phyloP scores from a whole-genome alignment of 2,329 filamentous ascomycete species.

The Penicillium frequentans region DNA sequence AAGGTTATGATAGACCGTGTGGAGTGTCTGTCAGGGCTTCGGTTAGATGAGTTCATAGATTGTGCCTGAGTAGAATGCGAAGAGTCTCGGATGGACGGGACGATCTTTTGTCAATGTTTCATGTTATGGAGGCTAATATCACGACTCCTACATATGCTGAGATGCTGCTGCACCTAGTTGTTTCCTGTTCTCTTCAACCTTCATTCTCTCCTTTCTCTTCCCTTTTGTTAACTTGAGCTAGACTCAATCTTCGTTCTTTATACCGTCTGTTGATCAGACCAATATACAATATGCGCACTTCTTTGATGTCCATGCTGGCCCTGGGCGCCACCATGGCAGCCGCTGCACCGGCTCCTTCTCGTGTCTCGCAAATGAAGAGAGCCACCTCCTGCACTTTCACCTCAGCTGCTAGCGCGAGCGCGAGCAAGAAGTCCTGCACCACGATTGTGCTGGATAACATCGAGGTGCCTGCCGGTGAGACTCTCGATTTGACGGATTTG shows the following conservation, averaged over 20 bases:
- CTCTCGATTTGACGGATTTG: constrained; percentile 13
- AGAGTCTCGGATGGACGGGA: neutral
- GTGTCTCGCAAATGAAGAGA: constrained; percentile 23
- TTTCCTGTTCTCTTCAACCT: neutral
- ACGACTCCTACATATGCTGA: neutral
- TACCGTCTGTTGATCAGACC: constrained; percentile 24
- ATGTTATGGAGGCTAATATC: neutral
- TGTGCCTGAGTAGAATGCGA: neutral
- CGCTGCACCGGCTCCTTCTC: constrained; percentile 24
- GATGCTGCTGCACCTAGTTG: neutral
- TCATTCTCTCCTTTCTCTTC: neutral
- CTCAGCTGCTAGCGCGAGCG: constrained; percentile 49
- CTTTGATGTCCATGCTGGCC: constrained; percentile 18
- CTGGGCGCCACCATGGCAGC: constrained; percentile 22
- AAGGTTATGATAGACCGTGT: constrained; percentile 8
- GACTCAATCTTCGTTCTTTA: constrained; percentile 10
- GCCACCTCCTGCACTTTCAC: constrained; percentile 56
- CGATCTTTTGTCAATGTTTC: neutral
- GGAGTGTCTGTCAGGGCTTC: constrained; percentile 1
- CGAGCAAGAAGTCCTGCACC: constrained; percentile 54
- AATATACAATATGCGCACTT: constrained; percentile 22
- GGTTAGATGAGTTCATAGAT: neutral
- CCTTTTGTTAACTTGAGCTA: constrained; percentile 7
- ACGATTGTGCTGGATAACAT: constrained; percentile 44
- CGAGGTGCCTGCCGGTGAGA: constrained; percentile 14